A percentile compares a stretch with the other conserved stretches of the same genome.
These are phyloP conservation scores for Fraxinus albicans DNA, from an alignment of 305 asterid species.

Conservation along the genomic window DNA sequence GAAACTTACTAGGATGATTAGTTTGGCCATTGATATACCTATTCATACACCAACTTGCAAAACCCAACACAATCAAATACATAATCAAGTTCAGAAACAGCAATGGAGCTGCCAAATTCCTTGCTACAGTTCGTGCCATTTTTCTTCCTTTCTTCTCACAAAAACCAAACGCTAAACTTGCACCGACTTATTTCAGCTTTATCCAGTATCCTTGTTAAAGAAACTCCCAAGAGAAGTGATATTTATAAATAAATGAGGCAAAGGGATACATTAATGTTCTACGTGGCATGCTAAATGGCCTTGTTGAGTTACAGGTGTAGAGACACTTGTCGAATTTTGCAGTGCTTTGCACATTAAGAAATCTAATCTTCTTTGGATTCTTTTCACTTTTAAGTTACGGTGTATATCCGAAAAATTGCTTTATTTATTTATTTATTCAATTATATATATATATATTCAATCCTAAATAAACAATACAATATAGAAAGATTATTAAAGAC, in stretches of 20 bases:
- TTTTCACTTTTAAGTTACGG: neutral
- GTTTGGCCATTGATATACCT: conserved; percentile 72
- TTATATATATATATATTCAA: no score
- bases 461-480: no score
- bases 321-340: conserved; percentile 32
- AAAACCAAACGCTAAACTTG: neutral
- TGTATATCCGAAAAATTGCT: neutral
- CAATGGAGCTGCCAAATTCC: conserved; percentile 69
- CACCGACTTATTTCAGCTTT: neutral
- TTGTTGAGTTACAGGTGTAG: conserved; percentile 29
- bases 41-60: conserved; percentile 78
- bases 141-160: neutral
- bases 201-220: neutral
- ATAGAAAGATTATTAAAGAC: no score
- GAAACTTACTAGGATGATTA: conserved; percentile 65
- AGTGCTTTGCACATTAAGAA: neutral
- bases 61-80: conserved; percentile 67
- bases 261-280: neutral
- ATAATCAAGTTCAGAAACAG: conserved; percentile 64
- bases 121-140: conserved; percentile 75
- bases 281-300: conserved; percentile 32
- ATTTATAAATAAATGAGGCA: neutral
- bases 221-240: neutral
- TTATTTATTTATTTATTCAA: neutral
- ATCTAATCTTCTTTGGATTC: neutral